Percentiles rank a stretch among this genome's conserved stretches.
These are phyloP conservation scores for Claviceps humidiphila DNA, from an alignment of 2,329 filamentous ascomycete species.

Conservation along the genomic window DNA sequence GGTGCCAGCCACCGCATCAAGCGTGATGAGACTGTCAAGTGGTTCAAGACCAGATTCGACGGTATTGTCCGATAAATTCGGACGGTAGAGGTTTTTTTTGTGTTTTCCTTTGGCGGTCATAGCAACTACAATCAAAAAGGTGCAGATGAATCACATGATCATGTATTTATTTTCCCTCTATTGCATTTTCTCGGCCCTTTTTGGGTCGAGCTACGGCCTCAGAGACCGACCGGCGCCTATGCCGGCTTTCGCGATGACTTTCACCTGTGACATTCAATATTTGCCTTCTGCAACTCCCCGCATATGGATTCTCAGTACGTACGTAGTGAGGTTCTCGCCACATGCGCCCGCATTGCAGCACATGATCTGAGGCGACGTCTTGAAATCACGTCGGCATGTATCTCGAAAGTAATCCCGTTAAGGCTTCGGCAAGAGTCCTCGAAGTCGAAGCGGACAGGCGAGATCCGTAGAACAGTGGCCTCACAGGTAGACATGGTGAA, in stretches of 20 bases:
- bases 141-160: slow-evolving; percentile 20
- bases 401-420: too few relatives aligned
- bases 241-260: slow-evolving; percentile 44
- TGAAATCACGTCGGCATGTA: too few relatives aligned
- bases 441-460: too few relatives aligned
- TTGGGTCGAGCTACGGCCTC: slow-evolving; percentile 53
- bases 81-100: background rate
- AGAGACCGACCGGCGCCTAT: slow-evolving; percentile 58
- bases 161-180: slow-evolving; percentile 29
- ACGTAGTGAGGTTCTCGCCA: background rate
- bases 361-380: too few relatives aligned
- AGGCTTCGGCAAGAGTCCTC: too few relatives aligned
- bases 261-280: slow-evolving; percentile 20
- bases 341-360: background rate
- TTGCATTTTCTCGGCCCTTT: slow-evolving; percentile 38
- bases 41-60: slow-evolving; percentile 86
- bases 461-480: too few relatives aligned
- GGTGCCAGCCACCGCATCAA: slow-evolving; percentile 86
- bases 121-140: slow-evolving; percentile 25
- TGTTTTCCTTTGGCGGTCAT: slow-evolving; percentile 19
- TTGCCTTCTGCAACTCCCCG: background rate
- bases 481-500: slow-evolving; percentile 22
- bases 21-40: slow-evolving; percentile 92
- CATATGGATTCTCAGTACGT: background rate
- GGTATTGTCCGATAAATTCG: slow-evolving; percentile 87